Conservation (phyloP, 495 filamentous ascomycete genomes). For the Penicillium subrubescens region DNA sequence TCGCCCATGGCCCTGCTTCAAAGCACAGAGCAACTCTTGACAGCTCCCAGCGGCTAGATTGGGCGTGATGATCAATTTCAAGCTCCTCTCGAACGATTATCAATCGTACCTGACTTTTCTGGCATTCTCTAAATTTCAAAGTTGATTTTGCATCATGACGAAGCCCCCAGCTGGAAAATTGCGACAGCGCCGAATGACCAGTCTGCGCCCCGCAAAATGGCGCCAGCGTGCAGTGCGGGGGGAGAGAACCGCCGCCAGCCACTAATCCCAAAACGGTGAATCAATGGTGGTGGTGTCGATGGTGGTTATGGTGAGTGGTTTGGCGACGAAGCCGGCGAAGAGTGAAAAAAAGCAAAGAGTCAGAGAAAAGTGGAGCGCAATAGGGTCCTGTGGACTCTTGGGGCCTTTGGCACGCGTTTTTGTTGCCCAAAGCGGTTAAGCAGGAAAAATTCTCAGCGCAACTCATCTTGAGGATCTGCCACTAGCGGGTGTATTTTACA, state of each 20-base stretch:
- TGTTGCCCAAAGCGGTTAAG: constrained; percentile 30
- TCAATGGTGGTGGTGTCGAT: not conserved
- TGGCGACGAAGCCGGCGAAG: constrained; percentile 14
- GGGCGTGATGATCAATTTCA: constrained; percentile 1
- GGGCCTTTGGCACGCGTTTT: constrained; percentile 23
- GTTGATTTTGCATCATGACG: not conserved
- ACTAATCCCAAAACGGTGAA: constrained; percentile 11
- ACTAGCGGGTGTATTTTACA: constrained; percentile 34
- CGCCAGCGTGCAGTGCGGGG: constrained; percentile 26
- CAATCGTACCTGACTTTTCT: not conserved
- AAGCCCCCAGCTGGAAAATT: not conserved
- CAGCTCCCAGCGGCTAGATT: constrained; percentile 25
- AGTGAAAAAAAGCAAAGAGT: constrained; percentile 15
- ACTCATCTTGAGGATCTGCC: constrained; percentile 28
- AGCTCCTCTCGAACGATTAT: constrained; percentile 2
- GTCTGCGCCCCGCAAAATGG: constrained; percentile 27
- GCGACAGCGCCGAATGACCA: constrained; percentile 2
- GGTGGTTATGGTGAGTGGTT: not conserved
- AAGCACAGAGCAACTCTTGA: constrained; percentile 34
- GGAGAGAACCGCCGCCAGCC: constrained; percentile 3
- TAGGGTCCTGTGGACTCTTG: constrained; percentile 27
- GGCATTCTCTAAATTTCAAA: not conserved
- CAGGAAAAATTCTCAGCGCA: constrained; percentile 17
- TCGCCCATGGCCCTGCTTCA: constrained; percentile 23
- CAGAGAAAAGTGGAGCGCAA: constrained; percentile 8